Base-by-base conservation (phyloP, 2,329 filamentous ascomycete genomes). In the Cladophialophora carrionii region DNA sequence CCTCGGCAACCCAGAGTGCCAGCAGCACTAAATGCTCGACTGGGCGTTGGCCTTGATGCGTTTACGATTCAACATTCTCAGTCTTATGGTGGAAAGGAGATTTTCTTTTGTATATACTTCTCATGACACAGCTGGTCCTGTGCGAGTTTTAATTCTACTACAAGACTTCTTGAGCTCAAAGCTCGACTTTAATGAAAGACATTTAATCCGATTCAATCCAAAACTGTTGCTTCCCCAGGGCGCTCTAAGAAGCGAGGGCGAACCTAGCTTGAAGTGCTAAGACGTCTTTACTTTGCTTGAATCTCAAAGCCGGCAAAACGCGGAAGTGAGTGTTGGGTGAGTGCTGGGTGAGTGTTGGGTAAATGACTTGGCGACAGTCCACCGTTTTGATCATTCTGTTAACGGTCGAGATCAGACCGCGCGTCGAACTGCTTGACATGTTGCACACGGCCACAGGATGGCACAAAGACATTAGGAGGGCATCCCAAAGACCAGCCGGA, bases 1-100 rank as follows among this genome's bases (percentile, higher is more conserved):
- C 37, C 34, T 61, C 0, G 62, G 62, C 20, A 61, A 61, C 46
- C 51, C 41, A 8, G 62, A 64, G 52, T 67, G 62, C 53, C 57
- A 64, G 57, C 14, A 57, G 61, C 31, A 12, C 24, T 22, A 22
- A 29, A 4, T 12, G 22, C 22, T 12, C 10, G n/a, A 29, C 3
- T 12, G 3, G 49, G 22, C 10, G 49, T 12, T 52, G 14, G 3
- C 41, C 41, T 12, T 43, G 41, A 43, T 43, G n/a, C 3, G 3
- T 12, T 29, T 29, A 29, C 26, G 26, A 29, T 29, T 29, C 6
- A 29, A 29, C 26, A 29, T 29, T 29, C 26, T 6, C 26, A 29
- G 26, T 29, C 6, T 29, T 43, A 43, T 20, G 37, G 37, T 43
- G 17, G 17, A 14, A n/a, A 43, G 37, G 7, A 5, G 14, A 17